Evolutionary conservation across 768 basidiomycete species (phyloP), one percentile per base, ranked within the genome.

Genomic region (Tulasnella calospora): DNA sequence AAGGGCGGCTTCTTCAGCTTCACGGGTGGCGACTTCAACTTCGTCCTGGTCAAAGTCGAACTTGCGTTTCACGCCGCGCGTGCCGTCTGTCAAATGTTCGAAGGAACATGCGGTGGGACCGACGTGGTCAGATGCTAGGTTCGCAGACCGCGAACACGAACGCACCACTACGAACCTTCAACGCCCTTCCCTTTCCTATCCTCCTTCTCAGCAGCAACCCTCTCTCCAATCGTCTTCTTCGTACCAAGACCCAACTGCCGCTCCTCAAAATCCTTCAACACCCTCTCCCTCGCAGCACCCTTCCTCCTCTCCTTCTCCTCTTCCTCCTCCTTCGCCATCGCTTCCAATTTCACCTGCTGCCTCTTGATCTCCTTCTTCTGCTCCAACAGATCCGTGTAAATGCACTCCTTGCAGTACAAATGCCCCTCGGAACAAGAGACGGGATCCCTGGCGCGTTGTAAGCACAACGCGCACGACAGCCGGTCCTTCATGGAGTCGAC

Each of bases 391-490:
- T 96, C 94, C 1, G 92, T 90, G 79, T 96, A 90, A 35, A 92
- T 92, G 82, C 98, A 99, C 85, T 98, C 97, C 83, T 93, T 94
- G 88, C 98, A 99, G 84, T 95, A 99, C 33, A 99, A 81, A 84
- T 99, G 98, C 0, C 98, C 98, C 73, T 93, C 89, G 30, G 85
- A 81, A 82, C 98, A 99, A 15, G 92, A 89, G 44, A 96, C 86
- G 0, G 97, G 95, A 74, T 95, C 92, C 71, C 93, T 86, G 7
- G 94, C 96, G 57, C 89, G 88, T 76, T 94, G 91, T 46, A 98
- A 86, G 83, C 97, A 99, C 19, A 98, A 88, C 7, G 92, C 88
- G 83, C 98, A 99, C 0, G 94, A 91, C 84, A 98, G 94, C 83
- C 98, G 96, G 74, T 89, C 89, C 51, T 95, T 90, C 92, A 96